Conservation (phyloP, 2,329 filamentous ascomycete species). For the Fusarium verrucosum region DNA sequence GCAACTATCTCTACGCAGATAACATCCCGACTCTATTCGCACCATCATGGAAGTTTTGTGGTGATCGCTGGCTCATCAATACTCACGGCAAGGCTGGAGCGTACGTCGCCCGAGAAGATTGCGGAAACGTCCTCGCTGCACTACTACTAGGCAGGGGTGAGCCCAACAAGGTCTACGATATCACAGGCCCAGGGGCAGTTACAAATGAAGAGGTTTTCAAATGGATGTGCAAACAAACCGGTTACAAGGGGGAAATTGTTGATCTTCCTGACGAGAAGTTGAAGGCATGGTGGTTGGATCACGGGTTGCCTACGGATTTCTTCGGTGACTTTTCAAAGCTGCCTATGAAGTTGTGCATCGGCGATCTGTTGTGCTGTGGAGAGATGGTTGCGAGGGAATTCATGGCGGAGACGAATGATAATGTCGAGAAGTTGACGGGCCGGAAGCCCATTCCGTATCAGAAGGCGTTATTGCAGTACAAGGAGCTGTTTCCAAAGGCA, state of each 20-base stretch:
- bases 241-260: slow-evolving; percentile 33
- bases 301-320: slow-evolving; percentile 34
- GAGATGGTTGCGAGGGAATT: slow-evolving; percentile 37
- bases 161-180: slow-evolving; percentile 37
- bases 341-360: slow-evolving; percentile 42
- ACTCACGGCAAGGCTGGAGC: slow-evolving; percentile 36
- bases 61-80: slow-evolving; percentile 37
- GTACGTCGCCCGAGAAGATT: slow-evolving; percentile 39
- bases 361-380: slow-evolving; percentile 38
- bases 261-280: slow-evolving; percentile 39
- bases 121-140: slow-evolving; percentile 34
- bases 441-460: slow-evolving; percentile 32
- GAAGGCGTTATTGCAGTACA: slow-evolving; percentile 36
- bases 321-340: slow-evolving; percentile 40
- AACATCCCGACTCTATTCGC: slow-evolving; percentile 39
- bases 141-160: slow-evolving; percentile 35
- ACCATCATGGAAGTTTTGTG: slow-evolving; percentile 37
- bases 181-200: slow-evolving; percentile 34
- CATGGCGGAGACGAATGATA: slow-evolving; percentile 36
- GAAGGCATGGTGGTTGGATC: slow-evolving; percentile 38
- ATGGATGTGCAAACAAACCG: slow-evolving; percentile 36
- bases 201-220: slow-evolving; percentile 37
- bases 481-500: slow-evolving; percentile 29
- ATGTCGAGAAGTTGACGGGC: slow-evolving; percentile 38
- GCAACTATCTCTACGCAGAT: slow-evolving; percentile 40